Percentiles rank a stretch among this genome's conserved stretches.
Conservation (phyloP, 2,329 filamentous ascomycete genomes). For the Fusarium sublunatum region DNA sequence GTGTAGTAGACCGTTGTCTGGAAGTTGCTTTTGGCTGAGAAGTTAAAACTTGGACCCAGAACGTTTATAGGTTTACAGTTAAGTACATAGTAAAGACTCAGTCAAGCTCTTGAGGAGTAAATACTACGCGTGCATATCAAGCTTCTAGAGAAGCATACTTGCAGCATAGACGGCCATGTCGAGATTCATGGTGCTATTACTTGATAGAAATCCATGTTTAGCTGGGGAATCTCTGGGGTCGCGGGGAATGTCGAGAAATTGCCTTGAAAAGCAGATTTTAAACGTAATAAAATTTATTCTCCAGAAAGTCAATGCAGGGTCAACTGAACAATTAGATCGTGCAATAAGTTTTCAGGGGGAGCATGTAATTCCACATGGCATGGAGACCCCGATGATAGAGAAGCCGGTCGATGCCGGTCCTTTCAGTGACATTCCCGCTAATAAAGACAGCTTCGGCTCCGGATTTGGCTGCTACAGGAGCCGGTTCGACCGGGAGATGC, state of each 20-base stretch:
- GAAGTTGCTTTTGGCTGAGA: neutral
- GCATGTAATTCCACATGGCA: slow-evolving; percentile 15
- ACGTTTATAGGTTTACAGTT: no score
- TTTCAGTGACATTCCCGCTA: neutral
- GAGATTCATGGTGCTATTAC: slow-evolving; percentile 17
- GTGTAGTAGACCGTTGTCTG: neutral
- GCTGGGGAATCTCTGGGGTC: slow-evolving; percentile 27
- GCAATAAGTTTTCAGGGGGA: slow-evolving; percentile 5
- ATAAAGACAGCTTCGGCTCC: neutral
- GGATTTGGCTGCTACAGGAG: neutral
- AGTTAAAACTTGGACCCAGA: no score
- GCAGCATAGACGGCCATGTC: neutral
- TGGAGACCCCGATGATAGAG: slow-evolving; percentile 11
- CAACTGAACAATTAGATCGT: slow-evolving; percentile 1
- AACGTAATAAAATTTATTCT: slow-evolving; percentile 36
- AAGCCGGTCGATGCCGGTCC: slow-evolving; percentile 38
- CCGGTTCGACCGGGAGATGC: slow-evolving; percentile 26
- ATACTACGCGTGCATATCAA: no score
- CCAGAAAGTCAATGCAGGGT: slow-evolving; percentile 16
- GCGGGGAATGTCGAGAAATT: slow-evolving; percentile 32
- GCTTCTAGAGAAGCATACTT: neutral
- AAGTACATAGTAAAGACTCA: no score
- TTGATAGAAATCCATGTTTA: slow-evolving; percentile 19
- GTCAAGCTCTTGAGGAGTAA: no score
- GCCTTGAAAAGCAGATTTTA: slow-evolving; percentile 12